phyloP scores from a whole-genome alignment of 1,284 basidiomycete species.

The Mycosarcoma maydis region DNA sequence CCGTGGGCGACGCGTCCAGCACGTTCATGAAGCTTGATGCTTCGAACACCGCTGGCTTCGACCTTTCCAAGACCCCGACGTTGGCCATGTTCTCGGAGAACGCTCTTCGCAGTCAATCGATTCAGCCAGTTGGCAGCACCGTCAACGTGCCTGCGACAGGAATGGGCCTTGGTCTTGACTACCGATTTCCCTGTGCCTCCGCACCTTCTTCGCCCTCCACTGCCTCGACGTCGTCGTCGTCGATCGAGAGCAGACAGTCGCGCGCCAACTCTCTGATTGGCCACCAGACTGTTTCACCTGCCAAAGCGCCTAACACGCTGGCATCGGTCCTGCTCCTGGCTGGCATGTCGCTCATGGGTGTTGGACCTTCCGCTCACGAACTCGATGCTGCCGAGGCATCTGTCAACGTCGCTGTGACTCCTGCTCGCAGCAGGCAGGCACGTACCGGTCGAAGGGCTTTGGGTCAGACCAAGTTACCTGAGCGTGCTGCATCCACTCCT shows the following conservation, averaged over 20 bases:
- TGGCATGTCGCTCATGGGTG: conserved; percentile 38
- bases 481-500: conserved; percentile 9
- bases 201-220: conserved; percentile 41
- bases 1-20: conserved; percentile 9
- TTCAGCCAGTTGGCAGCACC: conserved; percentile 4
- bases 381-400: conserved; percentile 16
- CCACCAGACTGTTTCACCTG: conserved; percentile 1
- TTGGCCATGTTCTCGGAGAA: conserved; percentile 40
- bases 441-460: conserved; percentile 16
- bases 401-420: not conserved
- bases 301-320: conserved; percentile 21
- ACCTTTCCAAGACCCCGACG: conserved; percentile 44
- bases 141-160: conserved; percentile 12
- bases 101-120: conserved; percentile 31
- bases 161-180: conserved; percentile 40
- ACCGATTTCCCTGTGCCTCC: conserved; percentile 30
- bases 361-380: conserved; percentile 15
- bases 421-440: conserved; percentile 18
- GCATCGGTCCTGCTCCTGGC: conserved; percentile 23
- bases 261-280: conserved; percentile 8
- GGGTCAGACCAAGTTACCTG: not conserved
- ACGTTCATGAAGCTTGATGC: conserved; percentile 19
- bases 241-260: conserved; percentile 22
- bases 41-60: conserved; percentile 18
- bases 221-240: conserved; percentile 32